Percentiles rank a stretch among this genome's conserved stretches.
Evolutionary conservation across 495 filamentous ascomycete species (phyloP).

Genomic region (Podospora comata): DNA sequence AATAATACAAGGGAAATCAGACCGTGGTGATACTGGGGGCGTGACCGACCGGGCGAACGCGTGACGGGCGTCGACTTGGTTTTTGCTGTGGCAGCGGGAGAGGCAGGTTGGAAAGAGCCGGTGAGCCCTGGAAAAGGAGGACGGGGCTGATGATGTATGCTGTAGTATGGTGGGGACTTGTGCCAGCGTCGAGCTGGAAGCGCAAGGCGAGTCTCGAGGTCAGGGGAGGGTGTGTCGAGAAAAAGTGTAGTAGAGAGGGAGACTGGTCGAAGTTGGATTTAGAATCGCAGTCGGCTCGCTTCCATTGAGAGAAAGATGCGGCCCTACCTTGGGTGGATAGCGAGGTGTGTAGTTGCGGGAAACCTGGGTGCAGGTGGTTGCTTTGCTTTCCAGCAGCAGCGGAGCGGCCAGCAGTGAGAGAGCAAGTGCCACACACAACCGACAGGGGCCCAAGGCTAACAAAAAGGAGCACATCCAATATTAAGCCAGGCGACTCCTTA

Average conservation of each 20-base stretch:
- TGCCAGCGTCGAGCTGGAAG: constrained; percentile 21
- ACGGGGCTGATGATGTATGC: neutral
- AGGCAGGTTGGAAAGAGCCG: constrained; percentile 4
- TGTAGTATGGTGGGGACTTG: neutral
- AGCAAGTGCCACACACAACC: constrained; percentile 18
- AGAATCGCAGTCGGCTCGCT: constrained; percentile 14
- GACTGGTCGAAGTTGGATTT: constrained; percentile 7
- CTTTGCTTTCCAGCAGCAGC: neutral
- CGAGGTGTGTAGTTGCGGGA: neutral
- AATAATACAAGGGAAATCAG: constrained; percentile 1
- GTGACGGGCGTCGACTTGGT: constrained; percentile 13
- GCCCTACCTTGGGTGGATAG: constrained; percentile 4
- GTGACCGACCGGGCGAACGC: constrained; percentile 5
- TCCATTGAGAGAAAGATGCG: constrained; percentile 23
- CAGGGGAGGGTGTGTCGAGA: neutral
- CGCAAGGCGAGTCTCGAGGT: constrained; percentile 5
- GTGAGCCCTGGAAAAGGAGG: constrained; percentile 9
- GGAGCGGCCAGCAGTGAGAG: neutral
- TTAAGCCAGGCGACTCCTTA: constrained; percentile 14
- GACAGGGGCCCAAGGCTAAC: constrained; percentile 19
- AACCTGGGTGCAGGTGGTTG: neutral
- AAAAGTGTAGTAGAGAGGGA: neutral
- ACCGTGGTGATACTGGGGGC: constrained; percentile 11
- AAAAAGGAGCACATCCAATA: constrained; percentile 24
- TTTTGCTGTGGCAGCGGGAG: neutral